Evolutionary conservation across 306 rosid genomes (phyloP).

Genomic region (Glycine soja): DNA sequence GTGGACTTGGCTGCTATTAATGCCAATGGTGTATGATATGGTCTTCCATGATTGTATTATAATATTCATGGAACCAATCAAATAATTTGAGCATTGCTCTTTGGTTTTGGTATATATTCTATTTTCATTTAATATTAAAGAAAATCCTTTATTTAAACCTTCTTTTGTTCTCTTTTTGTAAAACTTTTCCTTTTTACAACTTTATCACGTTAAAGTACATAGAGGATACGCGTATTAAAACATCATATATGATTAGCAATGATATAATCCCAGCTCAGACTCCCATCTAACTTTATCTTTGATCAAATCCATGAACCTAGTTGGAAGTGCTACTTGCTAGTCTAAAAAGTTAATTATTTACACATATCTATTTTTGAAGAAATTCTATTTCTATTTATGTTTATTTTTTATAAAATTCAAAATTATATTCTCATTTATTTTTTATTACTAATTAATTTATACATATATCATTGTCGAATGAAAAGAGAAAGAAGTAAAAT

Average conservation of each 20-base stretch:
- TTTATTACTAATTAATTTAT: no score
- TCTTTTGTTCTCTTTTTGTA: constrained; percentile 19
- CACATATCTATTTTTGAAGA: no score
- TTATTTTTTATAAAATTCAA: no score
- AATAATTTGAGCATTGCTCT: constrained; percentile 31
- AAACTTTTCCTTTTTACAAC: neutral
- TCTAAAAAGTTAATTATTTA: neutral
- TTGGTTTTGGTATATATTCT: constrained; percentile 36
- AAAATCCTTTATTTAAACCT: constrained; percentile 13
- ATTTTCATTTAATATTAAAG: neutral
- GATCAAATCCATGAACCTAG: neutral
- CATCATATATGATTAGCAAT: neutral
- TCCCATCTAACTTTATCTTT: constrained; percentile 2
- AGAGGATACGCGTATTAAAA: constrained; percentile 15
- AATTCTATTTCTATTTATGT: no score
- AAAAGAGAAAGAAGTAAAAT: no score
- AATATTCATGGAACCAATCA: constrained; percentile 45
- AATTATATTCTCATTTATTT: no score
- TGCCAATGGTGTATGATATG: constrained; percentile 19
- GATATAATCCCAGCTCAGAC: constrained; percentile 40
- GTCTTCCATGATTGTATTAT: constrained; percentile 25
- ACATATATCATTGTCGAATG: no score
- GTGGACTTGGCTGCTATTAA: constrained; percentile 55
- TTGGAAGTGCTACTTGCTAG: neutral
- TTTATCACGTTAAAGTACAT: constrained; percentile 7